Conservation (phyloP, 2,329 filamentous ascomycete genomes). For the Cadophora sp. region DNA sequence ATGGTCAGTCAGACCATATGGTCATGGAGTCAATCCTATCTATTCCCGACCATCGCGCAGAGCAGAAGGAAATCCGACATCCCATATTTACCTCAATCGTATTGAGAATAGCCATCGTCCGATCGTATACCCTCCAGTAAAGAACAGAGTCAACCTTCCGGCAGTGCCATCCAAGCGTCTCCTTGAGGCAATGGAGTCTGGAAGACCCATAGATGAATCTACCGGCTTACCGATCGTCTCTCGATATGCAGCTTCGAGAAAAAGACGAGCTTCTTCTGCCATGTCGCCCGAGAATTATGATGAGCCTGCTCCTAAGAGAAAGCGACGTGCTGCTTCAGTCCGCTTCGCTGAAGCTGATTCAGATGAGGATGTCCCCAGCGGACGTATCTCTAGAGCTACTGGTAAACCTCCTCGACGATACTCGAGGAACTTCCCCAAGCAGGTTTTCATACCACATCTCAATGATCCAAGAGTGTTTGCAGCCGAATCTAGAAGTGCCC, state of each 20-base stretch:
- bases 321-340: neutral
- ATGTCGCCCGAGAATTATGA: neutral
- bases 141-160: slow-evolving; percentile 30
- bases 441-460: slow-evolving; percentile 1
- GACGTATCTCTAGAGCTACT: slow-evolving; percentile 20
- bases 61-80: slow-evolving; percentile 33
- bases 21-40: slow-evolving; percentile 43
- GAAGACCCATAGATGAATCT: neutral
- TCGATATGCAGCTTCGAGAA: neutral
- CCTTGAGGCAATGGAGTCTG: slow-evolving; percentile 14
- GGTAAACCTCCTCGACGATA: slow-evolving; percentile 18
- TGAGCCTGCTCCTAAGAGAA: neutral
- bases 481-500: neutral
- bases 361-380: neutral
- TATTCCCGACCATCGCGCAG: slow-evolving; percentile 37
- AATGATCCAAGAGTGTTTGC: neutral
- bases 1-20: slow-evolving; percentile 42
- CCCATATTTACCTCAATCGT: slow-evolving; percentile 32
- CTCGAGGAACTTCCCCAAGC: slow-evolving; percentile 7
- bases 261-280: slow-evolving; percentile 3
- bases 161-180: slow-evolving; percentile 31
- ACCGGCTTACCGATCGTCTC: slow-evolving; percentile 7
- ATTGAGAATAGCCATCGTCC: slow-evolving; percentile 38
- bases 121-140: slow-evolving; percentile 35
- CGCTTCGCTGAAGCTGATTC: neutral